Evolutionary conservation across 805 yeast genomes (phyloP).

Genomic region (Saturnispora mendoncae): DNA sequence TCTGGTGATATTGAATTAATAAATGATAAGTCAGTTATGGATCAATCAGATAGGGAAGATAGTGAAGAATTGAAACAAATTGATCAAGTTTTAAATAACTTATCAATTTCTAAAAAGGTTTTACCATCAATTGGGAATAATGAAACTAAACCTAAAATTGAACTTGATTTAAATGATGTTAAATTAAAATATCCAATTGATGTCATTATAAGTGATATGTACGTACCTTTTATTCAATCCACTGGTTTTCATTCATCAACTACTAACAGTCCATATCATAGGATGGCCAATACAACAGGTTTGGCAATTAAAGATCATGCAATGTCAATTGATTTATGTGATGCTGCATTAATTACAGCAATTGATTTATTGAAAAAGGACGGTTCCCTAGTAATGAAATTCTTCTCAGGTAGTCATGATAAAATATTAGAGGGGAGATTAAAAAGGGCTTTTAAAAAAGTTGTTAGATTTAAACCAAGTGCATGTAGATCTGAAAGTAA

Average conservation of each 20-base stretch:
- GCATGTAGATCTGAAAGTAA: conserved; percentile 74
- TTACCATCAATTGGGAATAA: background rate
- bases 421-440: conserved; percentile 50
- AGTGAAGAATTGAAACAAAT: conserved; percentile 5
- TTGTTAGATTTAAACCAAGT: conserved; percentile 64
- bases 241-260: conserved; percentile 48
- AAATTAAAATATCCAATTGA: conserved; percentile 39
- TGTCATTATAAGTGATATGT: conserved; percentile 73
- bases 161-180: conserved; percentile 4
- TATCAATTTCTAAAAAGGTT: conserved; percentile 5
- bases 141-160: background rate
- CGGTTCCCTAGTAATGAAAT: conserved; percentile 77
- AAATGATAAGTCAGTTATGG: conserved; percentile 15
- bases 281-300: conserved; percentile 94
- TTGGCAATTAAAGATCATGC: conserved; percentile 71
- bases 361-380: conserved; percentile 57
- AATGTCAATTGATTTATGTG: conserved; percentile 84
- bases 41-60: conserved; percentile 18
- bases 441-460: conserved; percentile 49
- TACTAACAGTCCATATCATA: conserved; percentile 70
- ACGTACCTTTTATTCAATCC: conserved; percentile 51
- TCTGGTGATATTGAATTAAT: conserved; percentile 6
- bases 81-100: background rate
- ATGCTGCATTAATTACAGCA: conserved; percentile 77
- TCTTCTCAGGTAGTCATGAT: conserved; percentile 79